A percentile compares a stretch with the other conserved stretches of the same genome.
Conservation (phyloP, 1,284 basidiomycete species). For the Mycosarcoma mackinlayi region DNA sequence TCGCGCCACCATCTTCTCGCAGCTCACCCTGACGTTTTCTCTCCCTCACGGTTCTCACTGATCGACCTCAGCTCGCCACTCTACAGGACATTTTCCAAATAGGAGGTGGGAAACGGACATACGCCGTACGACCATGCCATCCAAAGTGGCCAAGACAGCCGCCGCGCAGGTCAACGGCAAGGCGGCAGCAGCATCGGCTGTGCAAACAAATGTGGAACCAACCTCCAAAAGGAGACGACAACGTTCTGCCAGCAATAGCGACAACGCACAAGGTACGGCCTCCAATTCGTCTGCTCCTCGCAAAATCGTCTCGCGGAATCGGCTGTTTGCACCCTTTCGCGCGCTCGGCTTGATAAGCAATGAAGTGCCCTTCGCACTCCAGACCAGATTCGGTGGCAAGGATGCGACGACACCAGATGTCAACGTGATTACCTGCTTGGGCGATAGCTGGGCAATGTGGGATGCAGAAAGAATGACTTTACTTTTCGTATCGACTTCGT, state of each 20-base stretch:
- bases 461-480: constrained; percentile 91
- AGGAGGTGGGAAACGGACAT: not conserved
- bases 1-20: not conserved
- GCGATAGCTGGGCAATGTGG: constrained; percentile 94
- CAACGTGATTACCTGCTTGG: constrained; percentile 87
- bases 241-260: constrained; percentile 1
- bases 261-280: constrained; percentile 1
- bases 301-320: constrained; percentile 37
- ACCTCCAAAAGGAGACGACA: constrained; percentile 29
- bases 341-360: constrained; percentile 93
- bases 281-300: constrained; percentile 8
- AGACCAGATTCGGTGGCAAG: constrained; percentile 82
- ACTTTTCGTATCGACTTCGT: constrained; percentile 91
- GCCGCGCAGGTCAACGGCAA: constrained; percentile 24
- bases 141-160: constrained; percentile 27
- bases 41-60: not conserved
- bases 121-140: constrained; percentile 23
- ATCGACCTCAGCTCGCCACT: not conserved
- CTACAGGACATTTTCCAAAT: not conserved
- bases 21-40: not conserved
- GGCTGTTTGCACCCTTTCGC: constrained; percentile 91
- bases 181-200: constrained; percentile 10
- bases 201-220: constrained; percentile 20
- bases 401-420: constrained; percentile 74
- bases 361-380: constrained; percentile 87